Conservation (phyloP, 1,284 basidiomycete genomes). For the Mycena citricolor region DNA sequence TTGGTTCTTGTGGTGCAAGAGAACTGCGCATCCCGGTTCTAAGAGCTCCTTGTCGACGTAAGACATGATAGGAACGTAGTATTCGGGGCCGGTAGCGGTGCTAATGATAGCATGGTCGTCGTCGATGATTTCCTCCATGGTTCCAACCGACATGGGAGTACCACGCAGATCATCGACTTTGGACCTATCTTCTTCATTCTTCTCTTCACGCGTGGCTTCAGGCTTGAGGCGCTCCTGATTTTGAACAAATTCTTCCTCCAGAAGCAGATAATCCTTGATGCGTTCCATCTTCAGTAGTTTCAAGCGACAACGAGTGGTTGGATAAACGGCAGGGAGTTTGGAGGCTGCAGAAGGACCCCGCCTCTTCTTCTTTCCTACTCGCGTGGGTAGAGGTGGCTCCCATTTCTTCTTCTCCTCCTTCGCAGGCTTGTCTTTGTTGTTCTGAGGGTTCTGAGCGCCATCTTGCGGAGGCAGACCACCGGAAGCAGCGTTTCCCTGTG, state of each 20-base stretch:
- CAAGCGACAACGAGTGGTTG: constrained; percentile 93
- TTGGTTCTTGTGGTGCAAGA: constrained; percentile 96
- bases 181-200: constrained; percentile 93
- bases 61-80: constrained; percentile 98
- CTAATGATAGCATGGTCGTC: constrained; percentile 99
- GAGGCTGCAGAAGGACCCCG: constrained; percentile 89
- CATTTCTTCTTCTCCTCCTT: constrained; percentile 93
- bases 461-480: constrained; percentile 48
- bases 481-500: constrained; percentile 79
- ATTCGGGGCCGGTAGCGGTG: constrained; percentile 93
- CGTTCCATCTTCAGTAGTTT: constrained; percentile 96
- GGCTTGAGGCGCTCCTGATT: constrained; percentile 93
- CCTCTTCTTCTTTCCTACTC: constrained; percentile 94
- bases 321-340: constrained; percentile 92
- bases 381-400: constrained; percentile 97
- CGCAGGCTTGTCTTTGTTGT: constrained; percentile 56
- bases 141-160: constrained; percentile 95
- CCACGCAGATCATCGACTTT: constrained; percentile 95
- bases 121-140: constrained; percentile 98
- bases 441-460: constrained; percentile 47
- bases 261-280: constrained; percentile 96
- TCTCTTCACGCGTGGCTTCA: constrained; percentile 83
- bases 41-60: constrained; percentile 99
- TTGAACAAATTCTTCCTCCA: constrained; percentile 97
- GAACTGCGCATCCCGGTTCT: constrained; percentile 94